phyloP scores from a whole-genome alignment of 2,329 filamentous ascomycete genomes.

The Aureobasidium mangrovei region DNA sequence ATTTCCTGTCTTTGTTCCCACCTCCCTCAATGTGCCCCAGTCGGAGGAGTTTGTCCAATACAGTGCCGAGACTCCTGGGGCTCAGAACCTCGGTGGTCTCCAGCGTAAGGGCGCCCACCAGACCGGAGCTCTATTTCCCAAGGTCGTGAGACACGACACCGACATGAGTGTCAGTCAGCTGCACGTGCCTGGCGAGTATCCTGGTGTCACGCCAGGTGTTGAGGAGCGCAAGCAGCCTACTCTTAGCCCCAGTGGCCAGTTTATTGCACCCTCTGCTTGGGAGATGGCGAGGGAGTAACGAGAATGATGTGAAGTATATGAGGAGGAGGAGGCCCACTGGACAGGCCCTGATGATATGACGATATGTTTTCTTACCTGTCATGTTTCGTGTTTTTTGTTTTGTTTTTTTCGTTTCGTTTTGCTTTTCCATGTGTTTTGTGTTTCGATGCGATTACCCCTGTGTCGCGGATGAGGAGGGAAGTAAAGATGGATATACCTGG shows the following conservation, averaged over 20 bases:
- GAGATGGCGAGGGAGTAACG: conserved; percentile 7
- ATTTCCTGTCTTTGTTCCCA: conserved; percentile 1
- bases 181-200: conserved; percentile 59
- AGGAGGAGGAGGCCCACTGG: too few relatives aligned
- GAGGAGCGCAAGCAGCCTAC: neutral
- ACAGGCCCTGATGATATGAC: too few relatives aligned
- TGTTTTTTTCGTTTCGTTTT: too few relatives aligned
- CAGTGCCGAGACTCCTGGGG: neutral
- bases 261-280: conserved; percentile 5
- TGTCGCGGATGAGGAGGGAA: too few relatives aligned
- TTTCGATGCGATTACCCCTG: too few relatives aligned
- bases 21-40: neutral
- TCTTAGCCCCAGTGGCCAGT: neutral
- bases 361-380: too few relatives aligned
- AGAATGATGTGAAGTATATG: neutral
- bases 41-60: neutral
- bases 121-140: conserved; percentile 40
- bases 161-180: conserved; percentile 51
- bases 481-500: too few relatives aligned
- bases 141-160: conserved; percentile 38
- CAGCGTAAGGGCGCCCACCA: conserved; percentile 28
- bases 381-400: too few relatives aligned
- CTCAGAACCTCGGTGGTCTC: conserved; percentile 21
- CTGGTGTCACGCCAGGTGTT: conserved; percentile 9
- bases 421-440: too few relatives aligned